A percentile compares a stretch with the other conserved stretches of the same genome.
Conservation (phyloP, 2,329 filamentous ascomycete genomes). For the Beauveria asiatica region DNA sequence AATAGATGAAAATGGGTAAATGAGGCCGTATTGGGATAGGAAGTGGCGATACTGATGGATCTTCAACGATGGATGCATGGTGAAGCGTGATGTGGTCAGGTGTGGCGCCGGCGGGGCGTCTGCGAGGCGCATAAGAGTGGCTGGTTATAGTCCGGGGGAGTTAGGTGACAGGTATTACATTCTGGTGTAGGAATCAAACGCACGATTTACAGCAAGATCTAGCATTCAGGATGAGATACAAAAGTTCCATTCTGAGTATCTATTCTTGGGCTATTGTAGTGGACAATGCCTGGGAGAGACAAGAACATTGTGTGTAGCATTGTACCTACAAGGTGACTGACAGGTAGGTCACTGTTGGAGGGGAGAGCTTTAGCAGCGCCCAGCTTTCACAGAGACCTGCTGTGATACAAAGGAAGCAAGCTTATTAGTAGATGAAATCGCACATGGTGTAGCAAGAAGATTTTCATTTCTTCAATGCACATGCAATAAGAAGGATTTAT, state of each 20-base stretch:
- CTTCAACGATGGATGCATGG: neutral
- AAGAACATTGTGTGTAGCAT: neutral
- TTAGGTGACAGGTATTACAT: neutral
- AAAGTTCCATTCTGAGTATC: too few species aligned
- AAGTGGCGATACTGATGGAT: neutral
- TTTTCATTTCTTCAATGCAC: neutral
- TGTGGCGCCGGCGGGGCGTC: neutral
- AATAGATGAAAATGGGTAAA: neutral
- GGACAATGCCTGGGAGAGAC: neutral
- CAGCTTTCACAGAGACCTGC: neutral
- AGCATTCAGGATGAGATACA: too few species aligned
- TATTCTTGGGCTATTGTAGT: neutral
- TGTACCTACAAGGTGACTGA: too few species aligned
- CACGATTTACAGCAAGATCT: neutral
- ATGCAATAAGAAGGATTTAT: neutral
- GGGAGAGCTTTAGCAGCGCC: neutral
- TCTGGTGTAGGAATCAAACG: neutral
- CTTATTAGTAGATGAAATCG: neutral
- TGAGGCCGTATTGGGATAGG: neutral
- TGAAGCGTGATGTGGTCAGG: slow-evolving; percentile 4
- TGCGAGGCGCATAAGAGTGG: neutral
- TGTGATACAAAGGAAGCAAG: neutral
- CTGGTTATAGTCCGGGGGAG: neutral
- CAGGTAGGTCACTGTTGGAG: too few species aligned
- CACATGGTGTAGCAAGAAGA: neutral